Base-by-base conservation (phyloP, 441 rosid genomes). In the Jatropha podagrica region DNA sequence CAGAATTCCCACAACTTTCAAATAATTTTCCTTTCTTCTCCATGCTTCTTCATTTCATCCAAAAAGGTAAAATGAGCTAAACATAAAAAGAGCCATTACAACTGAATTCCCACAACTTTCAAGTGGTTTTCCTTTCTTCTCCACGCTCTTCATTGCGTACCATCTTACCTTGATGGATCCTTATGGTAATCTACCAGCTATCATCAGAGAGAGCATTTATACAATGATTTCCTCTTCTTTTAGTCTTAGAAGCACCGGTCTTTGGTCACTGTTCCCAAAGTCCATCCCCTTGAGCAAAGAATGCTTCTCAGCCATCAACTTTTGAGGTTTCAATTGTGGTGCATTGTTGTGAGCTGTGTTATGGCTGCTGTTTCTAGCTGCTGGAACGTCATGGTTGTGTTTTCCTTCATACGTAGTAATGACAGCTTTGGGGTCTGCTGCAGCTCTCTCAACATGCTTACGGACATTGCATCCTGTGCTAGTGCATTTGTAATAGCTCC, bases 401-500 rank as follows among this genome's bases (percentile, higher is more conserved):
- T 90, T 90, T 73, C 94, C 94, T 73, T 88, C 94, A 0, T 90
- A 90, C 40, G 91, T 85, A 42, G 90, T 90, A 49, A 90, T 63
- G 26, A 88, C 91, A 41, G 80, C 86, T 73, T 88, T 88, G 26
- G 88, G 85, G 74, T 88, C 84, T 17, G 88, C 83, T 46, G 91
- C 83, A 46, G 91, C 94, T 85, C 92, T 87, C 75, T 90, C 94
- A 18, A 90, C 91, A 72, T 90, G 92, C 82, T 90, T 90, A 40
- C 90, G 87, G 73, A 90, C 94, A 0, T 74, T 80, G 81, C 94
- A 90, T 27, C 92, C 90, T 0, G 92, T 83, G 23, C 86, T 88
- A 13, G 91, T 87, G 81, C 94, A 90, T 81, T 87, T 88, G 83
- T 90, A 90, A 74, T 88, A 90, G 83, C 94, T 90, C 91, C 91